Conservation (phyloP, 768 basidiomycete genomes). For the Trametes meyenii region DNA sequence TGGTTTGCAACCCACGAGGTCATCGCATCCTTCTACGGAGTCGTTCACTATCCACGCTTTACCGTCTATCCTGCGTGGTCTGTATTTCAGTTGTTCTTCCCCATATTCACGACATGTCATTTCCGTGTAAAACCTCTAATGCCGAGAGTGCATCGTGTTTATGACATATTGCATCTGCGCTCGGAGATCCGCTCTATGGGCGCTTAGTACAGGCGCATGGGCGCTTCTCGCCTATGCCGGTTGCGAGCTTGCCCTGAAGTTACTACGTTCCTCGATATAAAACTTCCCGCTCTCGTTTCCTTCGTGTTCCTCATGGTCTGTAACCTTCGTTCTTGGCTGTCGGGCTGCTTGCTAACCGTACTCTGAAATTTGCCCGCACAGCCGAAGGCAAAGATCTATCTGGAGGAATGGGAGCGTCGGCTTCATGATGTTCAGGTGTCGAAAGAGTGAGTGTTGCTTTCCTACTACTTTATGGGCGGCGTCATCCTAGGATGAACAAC, state of each 20-base stretch:
- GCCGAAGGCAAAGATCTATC: slow-evolving; percentile 62
- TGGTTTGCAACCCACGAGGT: neutral
- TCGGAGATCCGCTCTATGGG: neutral
- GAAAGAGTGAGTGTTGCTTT: slow-evolving; percentile 75
- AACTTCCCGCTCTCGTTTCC: slow-evolving; percentile 31
- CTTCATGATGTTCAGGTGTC: slow-evolving; percentile 82
- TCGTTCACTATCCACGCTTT: no score
- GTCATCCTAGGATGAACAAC: slow-evolving; percentile 60
- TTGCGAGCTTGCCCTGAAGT: slow-evolving; percentile 44
- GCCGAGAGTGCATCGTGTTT: neutral
- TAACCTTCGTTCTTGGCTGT: neutral
- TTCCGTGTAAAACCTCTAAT: no score
- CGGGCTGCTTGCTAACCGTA: slow-evolving; percentile 8
- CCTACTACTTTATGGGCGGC: slow-evolving; percentile 13
- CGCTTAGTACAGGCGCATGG: neutral
- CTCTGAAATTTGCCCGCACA: slow-evolving; percentile 36
- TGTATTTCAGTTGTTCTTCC: no score
- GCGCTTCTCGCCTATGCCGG: neutral
- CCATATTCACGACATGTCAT: no score
- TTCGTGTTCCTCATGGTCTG: slow-evolving; percentile 34
- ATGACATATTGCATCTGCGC: no score
- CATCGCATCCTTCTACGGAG: no score
- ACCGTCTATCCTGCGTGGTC: no score
- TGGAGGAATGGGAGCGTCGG: slow-evolving; percentile 85
- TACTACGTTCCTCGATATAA: slow-evolving; percentile 33